Conservation (phyloP, 176 grass and related monocot genomes). For the Hordeum vulgare region MorexV3_pseudomolecules_assembly NC_058520.1:580202394-580202893, state of each 20-base stretch:
- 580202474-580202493: not conserved
- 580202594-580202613: not conserved
- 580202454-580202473: not conserved
- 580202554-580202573: not conserved
- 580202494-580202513: not conserved
- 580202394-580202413: not conserved
- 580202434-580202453: not conserved
- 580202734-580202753: not conserved
- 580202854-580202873: not conserved
- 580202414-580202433: not conserved
- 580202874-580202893: not conserved
- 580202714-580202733: not conserved
- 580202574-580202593: not conserved
- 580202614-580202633: not conserved
- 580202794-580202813: not conserved
- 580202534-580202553: no score
- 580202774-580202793: not conserved
- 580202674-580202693: not conserved
- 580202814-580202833: not conserved
- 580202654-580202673: not conserved
- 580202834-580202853: not conserved
- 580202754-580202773: not conserved
- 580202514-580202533: not conserved
- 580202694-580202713: not conserved
- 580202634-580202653: not conserved